phyloP scores from a whole-genome alignment of 495 filamentous ascomycete genomes.

The Durotheca rogersii region DNA sequence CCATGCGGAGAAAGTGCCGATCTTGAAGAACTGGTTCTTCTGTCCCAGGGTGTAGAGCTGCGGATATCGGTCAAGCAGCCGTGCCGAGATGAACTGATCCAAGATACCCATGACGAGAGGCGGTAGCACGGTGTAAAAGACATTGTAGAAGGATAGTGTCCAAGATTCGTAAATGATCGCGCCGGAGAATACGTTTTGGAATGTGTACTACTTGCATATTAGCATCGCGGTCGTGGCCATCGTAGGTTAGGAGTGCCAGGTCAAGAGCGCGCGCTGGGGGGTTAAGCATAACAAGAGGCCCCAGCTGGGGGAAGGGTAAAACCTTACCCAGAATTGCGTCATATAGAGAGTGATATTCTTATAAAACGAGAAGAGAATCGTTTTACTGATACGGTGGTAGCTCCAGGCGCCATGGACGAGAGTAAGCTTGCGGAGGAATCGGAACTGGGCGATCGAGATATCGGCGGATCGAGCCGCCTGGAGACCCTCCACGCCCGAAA shows the following conservation, averaged over 20 bases:
- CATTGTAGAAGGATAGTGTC: slow-evolving; percentile 99
- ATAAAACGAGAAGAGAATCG: slow-evolving; percentile 98
- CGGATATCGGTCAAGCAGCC: slow-evolving; percentile 94
- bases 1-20: slow-evolving; percentile 90
- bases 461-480: slow-evolving; percentile 96
- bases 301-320: neutral
- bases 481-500: slow-evolving; percentile 97
- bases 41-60: slow-evolving; percentile 94
- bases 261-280: neutral
- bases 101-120: slow-evolving; percentile 96
- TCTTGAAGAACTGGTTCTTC: slow-evolving; percentile 87
- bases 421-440: slow-evolving; percentile 90
- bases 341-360: slow-evolving; percentile 99
- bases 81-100: slow-evolving; percentile 95
- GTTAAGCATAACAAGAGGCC: neutral
- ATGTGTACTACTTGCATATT: slow-evolving; percentile 69
- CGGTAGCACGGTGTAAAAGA: slow-evolving; percentile 94
- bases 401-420: slow-evolving; percentile 97
- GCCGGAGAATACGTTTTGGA: slow-evolving; percentile 97
- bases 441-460: slow-evolving; percentile 94
- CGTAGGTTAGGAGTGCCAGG: neutral
- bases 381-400: slow-evolving; percentile 94
- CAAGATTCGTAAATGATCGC: slow-evolving; percentile 99
- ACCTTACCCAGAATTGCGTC: slow-evolving; percentile 95
- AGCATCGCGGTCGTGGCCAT: slow-evolving; percentile 26